phyloP scores from a whole-genome alignment of 129 eudicot species.

The Pseudognaphalium luteoalbum region DNA sequence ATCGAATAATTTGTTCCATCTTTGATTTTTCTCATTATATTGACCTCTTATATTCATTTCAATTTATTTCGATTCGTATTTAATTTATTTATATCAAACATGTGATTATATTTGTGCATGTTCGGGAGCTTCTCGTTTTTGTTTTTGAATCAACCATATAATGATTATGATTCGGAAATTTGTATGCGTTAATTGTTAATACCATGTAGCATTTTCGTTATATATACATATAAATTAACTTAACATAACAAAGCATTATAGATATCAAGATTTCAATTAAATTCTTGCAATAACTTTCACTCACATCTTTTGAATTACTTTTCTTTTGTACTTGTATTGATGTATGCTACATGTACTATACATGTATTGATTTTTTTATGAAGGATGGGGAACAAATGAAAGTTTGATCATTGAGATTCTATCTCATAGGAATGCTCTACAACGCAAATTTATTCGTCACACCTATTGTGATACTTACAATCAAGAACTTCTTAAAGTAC shows the following conservation, averaged over 20 bases:
- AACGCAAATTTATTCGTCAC: slow-evolving; percentile 62
- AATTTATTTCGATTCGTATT: too few relatives aligned
- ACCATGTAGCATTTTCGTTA: background rate
- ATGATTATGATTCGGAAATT: background rate
- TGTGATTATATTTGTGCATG: background rate
- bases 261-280: too few relatives aligned
- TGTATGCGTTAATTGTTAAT: background rate
- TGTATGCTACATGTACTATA: background rate
- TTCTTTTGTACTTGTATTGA: background rate
- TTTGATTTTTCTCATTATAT: too few relatives aligned
- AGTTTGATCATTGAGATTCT: slow-evolving; percentile 68
- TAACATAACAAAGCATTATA: background rate
- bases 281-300: too few relatives aligned
- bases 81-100: background rate
- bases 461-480: slow-evolving; percentile 68
- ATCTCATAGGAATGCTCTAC: slow-evolving; percentile 77
- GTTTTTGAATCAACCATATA: background rate
- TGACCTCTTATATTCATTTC: too few relatives aligned
- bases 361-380: slow-evolving; percentile 14
- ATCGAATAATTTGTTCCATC: background rate
- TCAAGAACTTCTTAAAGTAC: slow-evolving; percentile 78
- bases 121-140: background rate
- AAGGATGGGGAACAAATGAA: slow-evolving; percentile 98
- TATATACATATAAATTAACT: background rate
- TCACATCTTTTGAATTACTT: too few relatives aligned